Base-by-base conservation (phyloP, 2,329 filamentous ascomycete species). In the Monosporascus sp. region DNA sequence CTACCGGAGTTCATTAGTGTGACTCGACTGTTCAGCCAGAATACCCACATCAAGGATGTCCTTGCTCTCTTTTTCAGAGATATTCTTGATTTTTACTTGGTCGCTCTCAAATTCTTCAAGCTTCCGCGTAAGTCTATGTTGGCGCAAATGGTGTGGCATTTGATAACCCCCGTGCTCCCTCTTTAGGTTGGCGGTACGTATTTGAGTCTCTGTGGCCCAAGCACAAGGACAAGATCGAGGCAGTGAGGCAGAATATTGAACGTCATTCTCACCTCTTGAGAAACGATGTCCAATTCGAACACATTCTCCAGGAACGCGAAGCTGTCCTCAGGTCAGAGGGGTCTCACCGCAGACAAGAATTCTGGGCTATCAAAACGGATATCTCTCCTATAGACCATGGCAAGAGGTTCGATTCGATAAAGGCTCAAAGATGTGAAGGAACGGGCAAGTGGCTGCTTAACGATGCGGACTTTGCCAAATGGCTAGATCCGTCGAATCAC, bases 41-140 rank as follows among this genome's bases (percentile, higher is more conserved):
- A 66, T 49, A 51, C 53, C 0, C 51, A 54, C 6, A 54, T 69
- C 16, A 60, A 62, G 24, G 58, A 65, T 31, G 55, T 68, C 26
- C 52, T 70, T 27, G 59, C 52, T 17, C 57, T 72, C 5, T 70
- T 72, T 45, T 72, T 63, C 58, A 58, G 59, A 48, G 70, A 72
- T 53, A 65, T 73, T 16, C 63, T 72, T 24, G 66, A 71, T 41
- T 66, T 73, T 52, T 67, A 72, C 52, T n/a, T 55, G 2, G 57
- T 67, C 35, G 55, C 60, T 2, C 54, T 72, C 48, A 58, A 65
- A 19, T 68, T 70, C 51, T 70, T 71, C 54, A 60, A 51, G 14
- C 55, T 58, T 22, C 48, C 60, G 14, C 58, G 68, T 70, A 56
- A 63, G 61, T 57, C 17, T 45, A 37, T 6, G 5, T 22, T 49